Evolutionary conservation across 768 basidiomycete species (phyloP).

Genomic region (Astraeus odoratus): DNA sequence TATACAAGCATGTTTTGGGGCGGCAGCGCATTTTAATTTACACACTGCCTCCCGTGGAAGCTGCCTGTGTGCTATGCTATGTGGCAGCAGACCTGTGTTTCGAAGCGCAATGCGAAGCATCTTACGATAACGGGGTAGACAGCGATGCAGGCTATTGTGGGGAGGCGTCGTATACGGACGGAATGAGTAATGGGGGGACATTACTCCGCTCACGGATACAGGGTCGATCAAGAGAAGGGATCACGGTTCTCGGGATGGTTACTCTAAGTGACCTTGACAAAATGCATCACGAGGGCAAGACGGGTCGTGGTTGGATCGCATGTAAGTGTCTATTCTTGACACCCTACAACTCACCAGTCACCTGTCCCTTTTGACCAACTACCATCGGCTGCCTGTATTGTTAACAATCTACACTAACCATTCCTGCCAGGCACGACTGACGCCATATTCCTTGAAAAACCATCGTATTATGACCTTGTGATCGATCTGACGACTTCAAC

Average conservation of each 20-base stretch:
- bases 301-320: conserved; percentile 75
- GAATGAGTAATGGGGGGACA: conserved; percentile 5
- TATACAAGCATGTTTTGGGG: conserved; percentile 75
- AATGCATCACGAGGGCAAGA: conserved; percentile 47
- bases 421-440: conserved; percentile 60
- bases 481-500: conserved; percentile 72
- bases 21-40: conserved; percentile 74
- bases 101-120: conserved; percentile 32
- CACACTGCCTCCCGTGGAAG: conserved; percentile 73
- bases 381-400: too few relatives aligned
- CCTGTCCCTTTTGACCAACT: too few relatives aligned
- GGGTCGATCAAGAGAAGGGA: conserved; percentile 42
- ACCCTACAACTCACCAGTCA: too few relatives aligned
- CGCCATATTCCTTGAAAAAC: conserved; percentile 77
- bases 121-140: neutral
- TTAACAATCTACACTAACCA: neutral
- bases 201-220: conserved; percentile 26
- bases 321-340: conserved; percentile 38
- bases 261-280: conserved; percentile 68
- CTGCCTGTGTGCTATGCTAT: conserved; percentile 63
- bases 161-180: neutral
- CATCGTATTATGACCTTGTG: conserved; percentile 70
- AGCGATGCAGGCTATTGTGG: neutral
- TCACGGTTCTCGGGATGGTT: conserved; percentile 73
- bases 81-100: conserved; percentile 60